A percentile compares a stretch with the other conserved stretches of the same genome.
Conservation (phyloP, 495 filamentous ascomycete species). For the Lophium mytilinum region DNA sequence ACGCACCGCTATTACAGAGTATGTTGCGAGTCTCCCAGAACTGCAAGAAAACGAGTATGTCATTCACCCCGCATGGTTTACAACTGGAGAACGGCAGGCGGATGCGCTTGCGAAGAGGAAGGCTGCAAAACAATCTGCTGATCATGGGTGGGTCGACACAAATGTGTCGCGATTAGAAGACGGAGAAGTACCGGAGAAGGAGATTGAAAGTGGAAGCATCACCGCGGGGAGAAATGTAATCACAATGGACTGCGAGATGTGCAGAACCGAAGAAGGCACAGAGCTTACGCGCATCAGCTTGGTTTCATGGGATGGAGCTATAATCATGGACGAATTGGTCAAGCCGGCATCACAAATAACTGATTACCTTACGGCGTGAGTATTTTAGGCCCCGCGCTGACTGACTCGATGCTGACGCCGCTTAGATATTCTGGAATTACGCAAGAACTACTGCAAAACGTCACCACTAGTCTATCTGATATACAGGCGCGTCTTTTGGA, state of each 20-base stretch:
- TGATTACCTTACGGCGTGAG: slow-evolving; percentile 77
- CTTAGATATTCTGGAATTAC: slow-evolving; percentile 70
- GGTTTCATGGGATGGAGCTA: slow-evolving; percentile 73
- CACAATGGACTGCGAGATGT: slow-evolving; percentile 96
- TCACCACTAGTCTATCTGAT: slow-evolving; percentile 76
- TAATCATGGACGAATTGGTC: slow-evolving; percentile 81
- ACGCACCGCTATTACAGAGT: slow-evolving; percentile 69
- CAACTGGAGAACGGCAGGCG: slow-evolving; percentile 37
- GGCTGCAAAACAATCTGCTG: slow-evolving; percentile 36
- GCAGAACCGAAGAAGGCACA: slow-evolving; percentile 64
- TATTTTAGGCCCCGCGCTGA: not conserved
- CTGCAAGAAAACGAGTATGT: slow-evolving; percentile 75
- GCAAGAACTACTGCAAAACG: slow-evolving; percentile 62
- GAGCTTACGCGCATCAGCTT: slow-evolving; percentile 85
- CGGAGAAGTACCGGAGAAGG: slow-evolving; percentile 54
- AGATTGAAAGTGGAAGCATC: slow-evolving; percentile 71
- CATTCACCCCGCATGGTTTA: slow-evolving; percentile 63
- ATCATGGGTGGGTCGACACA: slow-evolving; percentile 79
- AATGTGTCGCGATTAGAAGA: slow-evolving; percentile 56
- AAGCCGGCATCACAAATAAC: slow-evolving; percentile 77
- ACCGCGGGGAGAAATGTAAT: slow-evolving; percentile 76
- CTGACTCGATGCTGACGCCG: slow-evolving; percentile 30
- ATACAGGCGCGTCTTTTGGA: slow-evolving; percentile 71
- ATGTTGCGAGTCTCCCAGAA: slow-evolving; percentile 61
- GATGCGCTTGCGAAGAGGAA: slow-evolving; percentile 42